Evolutionary conservation across 257 asterid genomes (phyloP).

Genomic region (Nyctanthes arbortristis): DNA sequence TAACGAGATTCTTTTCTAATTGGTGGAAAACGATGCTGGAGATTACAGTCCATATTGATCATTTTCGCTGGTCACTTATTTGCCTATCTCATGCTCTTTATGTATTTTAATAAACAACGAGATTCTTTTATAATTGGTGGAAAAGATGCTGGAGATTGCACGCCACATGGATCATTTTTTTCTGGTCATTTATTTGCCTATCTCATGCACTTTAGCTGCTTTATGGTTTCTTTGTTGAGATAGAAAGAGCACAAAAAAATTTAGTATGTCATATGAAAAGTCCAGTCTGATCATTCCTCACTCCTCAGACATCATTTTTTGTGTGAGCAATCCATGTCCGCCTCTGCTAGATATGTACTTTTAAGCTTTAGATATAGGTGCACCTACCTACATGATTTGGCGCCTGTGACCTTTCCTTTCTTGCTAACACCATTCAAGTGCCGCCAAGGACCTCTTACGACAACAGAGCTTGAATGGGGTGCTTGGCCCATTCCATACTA

Average conservation of each 20-base stretch:
- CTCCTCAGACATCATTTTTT: too few relatives aligned
- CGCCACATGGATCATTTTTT: not conserved
- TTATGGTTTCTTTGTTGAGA: not conserved
- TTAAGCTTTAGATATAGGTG: too few relatives aligned
- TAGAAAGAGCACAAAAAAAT: not conserved
- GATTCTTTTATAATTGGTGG: not conserved
- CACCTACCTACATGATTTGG: too few relatives aligned
- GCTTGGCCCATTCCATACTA: too few relatives aligned
- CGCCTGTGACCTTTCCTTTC: too few relatives aligned
- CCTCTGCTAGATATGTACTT: too few relatives aligned
- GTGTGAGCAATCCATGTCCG: too few relatives aligned
- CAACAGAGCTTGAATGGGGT: too few relatives aligned
- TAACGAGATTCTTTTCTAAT: not conserved
- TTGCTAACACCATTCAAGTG: too few relatives aligned
- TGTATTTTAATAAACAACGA: not conserved
- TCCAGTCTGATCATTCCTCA: too few relatives aligned
- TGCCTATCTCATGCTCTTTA: not conserved
- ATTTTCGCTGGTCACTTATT: not conserved
- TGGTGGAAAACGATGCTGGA: not conserved
- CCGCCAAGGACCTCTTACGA: too few relatives aligned
- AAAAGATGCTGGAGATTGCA: not conserved
- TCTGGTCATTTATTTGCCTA: not conserved
- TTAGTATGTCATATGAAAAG: too few relatives aligned
- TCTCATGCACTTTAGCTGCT: not conserved
- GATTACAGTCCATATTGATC: not conserved